Base-by-base conservation (phyloP, 768 basidiomycete genomes). In the Ramaria rubella region DNA sequence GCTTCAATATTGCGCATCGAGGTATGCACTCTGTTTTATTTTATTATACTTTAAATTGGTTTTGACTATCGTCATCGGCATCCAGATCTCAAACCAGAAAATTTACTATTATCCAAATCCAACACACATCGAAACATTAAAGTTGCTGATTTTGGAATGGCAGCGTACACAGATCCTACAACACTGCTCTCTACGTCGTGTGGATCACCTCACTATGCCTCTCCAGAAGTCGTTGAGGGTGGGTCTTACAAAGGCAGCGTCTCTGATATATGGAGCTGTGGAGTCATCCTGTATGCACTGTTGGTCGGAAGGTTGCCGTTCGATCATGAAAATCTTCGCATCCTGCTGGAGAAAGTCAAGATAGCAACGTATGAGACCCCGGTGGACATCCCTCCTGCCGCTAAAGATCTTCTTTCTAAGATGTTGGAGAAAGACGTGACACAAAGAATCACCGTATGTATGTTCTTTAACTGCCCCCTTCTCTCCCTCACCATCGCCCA, bases 181-280 rank as follows among this genome's bases (percentile, higher is more conserved):
- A 76, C 72, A 12, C 67, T 84, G 68, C 77, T 96, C 49, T 79
- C 80, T 63, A 96, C 94, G 0, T 87, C 88, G 23, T 96, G 94
- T 62, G 94, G 94, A 29, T 92, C 89, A 62, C 94, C 94, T 55
- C 94, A 96, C 68, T 96, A 98, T 58, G 93, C 93, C 17, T 89
- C 90, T 12, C 94, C 94, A 0, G 94, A 97, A 72, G 85, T 97
- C 56, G 81, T 95, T 60, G 78, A 81, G 68, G 92, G 92, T 4
- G 75, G 81, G 44, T 79, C 83, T 4, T 98, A 97, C 69, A 80
- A 92, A 63, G 94, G 94, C 7, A 80, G 85, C 2, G 77, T 81
- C n/a, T 84, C 92, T 19, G 94, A 98, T 70, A 90, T 94, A 67
- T 97, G 94, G 94, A 95, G 93, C 38, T 94, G 94, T 64, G 94